phyloP scores from a whole-genome alignment of 75 land plant species.

The Chamaecyparis obtusa region DNA sequence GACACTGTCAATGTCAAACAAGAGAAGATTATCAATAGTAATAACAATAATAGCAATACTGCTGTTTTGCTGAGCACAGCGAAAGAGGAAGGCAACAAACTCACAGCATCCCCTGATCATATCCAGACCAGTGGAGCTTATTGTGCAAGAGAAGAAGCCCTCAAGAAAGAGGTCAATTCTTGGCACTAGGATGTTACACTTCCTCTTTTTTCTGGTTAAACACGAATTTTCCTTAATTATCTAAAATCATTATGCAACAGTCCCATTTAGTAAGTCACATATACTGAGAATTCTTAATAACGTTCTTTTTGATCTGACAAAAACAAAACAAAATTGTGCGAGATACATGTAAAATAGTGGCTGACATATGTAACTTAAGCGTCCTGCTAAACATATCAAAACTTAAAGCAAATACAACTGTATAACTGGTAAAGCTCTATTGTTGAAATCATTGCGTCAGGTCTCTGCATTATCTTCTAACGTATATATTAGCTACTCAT shows the following conservation, averaged over 20 bases:
- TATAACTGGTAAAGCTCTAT: not conserved
- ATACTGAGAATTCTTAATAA: not conserved
- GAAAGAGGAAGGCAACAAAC: conserved; percentile 72
- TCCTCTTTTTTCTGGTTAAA: not conserved
- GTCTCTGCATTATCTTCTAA: not conserved
- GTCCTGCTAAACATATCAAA: not conserved
- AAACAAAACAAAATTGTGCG: not conserved
- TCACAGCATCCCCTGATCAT: conserved; percentile 58
- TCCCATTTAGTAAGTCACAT: not conserved
- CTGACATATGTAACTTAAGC: not conserved
- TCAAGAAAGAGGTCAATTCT: conserved; percentile 80
- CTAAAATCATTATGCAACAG: not conserved
- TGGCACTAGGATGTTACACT: not conserved
- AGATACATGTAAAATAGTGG: not conserved
- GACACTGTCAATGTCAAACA: conserved; percentile 12
- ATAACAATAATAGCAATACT: conserved; percentile 21
- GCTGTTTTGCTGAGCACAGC: conserved; percentile 30
- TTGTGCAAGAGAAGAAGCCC: conserved; percentile 85
- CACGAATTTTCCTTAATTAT: not conserved
- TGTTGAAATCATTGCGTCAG: not conserved
- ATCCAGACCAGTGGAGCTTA: conserved; percentile 97
- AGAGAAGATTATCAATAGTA: conserved; percentile 47
- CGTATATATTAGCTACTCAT: too few species aligned
- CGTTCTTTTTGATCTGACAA: too few species aligned
- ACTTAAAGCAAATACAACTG: not conserved